Evolutionary conservation across 179 eudicot species (phyloP), one percentile per base, ranked within the genome.

Genomic region (Pouteria campechiana): DNA sequence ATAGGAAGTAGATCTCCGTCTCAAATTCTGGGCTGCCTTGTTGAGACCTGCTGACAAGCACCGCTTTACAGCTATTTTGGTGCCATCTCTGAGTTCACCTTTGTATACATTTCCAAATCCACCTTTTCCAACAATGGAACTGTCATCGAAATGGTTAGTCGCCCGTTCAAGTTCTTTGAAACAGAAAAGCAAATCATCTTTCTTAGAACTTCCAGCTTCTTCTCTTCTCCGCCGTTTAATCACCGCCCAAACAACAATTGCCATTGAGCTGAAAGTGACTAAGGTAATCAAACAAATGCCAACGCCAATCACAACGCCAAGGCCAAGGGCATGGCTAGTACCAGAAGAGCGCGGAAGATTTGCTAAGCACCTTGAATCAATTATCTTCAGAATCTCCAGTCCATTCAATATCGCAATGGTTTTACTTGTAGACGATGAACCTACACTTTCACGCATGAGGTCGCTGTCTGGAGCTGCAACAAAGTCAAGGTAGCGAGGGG

Each of bases 11-110:
- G 34, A 84, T 80, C 44, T 84, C 94, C 1, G 83, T 55, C 22
- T 84, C 90, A 63, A 84, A 84, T 46, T 84, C 94, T 0, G 94
- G 94, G 20, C 80, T 76, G 5, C 94, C 94, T 45, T 84, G 94
- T 43, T 78, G 69, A 23, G 85, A 80, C 4, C 94, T n/a, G n/a
- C 94, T 0, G 86, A 90, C 49, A 84, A 61, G 23, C 74, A 78
- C 43, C 94, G 71, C 57, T 84, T 84, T 32, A 77, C 86, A 35
- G 94, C 94, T 23, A 84, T 81, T 37, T 57, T 65, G 2, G 66
- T 59, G 31, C 69, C 72, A 37, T 84, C 74, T 41, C 65, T 37
- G 24, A 84, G 78, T 25, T 69, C 64, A 23, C 81, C 94, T 68
- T 69, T 80, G 64, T 63, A 84, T 11, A 84, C 94, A 72, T 74